Percentiles rank a stretch among this genome's conserved stretches.
Evolutionary conservation across 2,329 filamentous ascomycete species (phyloP).

Genomic region (Catunica adiposa): DNA sequence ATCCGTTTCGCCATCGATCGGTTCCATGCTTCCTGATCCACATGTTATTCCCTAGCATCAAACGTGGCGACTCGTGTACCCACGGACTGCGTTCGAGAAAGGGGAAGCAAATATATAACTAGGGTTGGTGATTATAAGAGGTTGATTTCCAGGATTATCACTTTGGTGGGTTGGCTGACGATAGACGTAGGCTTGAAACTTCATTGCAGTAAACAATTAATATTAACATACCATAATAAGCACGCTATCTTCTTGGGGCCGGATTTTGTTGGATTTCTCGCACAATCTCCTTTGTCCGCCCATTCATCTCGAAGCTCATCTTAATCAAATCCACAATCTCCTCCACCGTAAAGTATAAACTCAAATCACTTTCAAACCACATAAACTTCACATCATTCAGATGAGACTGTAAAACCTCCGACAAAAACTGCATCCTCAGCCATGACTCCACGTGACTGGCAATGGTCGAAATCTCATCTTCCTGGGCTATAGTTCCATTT

Average conservation of each 20-base stretch:
- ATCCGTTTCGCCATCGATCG: too few species aligned
- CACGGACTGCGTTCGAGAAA: background rate
- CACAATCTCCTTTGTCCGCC: conserved; percentile 39
- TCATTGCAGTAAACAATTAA: too few species aligned
- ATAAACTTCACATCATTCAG: conserved; percentile 45
- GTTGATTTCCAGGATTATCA: too few species aligned
- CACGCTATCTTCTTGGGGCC: conserved; percentile 20
- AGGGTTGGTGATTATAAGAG: background rate
- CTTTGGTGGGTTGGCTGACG: too few species aligned
- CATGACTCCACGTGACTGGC: conserved; percentile 45
- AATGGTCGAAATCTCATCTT: conserved; percentile 34
- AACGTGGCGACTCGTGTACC: background rate
- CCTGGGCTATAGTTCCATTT: conserved; percentile 16
- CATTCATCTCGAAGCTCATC: conserved; percentile 48
- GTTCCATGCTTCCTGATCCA: too few species aligned
- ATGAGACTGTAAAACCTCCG: conserved; percentile 49
- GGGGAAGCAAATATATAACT: background rate
- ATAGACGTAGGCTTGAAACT: background rate
- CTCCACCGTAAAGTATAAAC: conserved; percentile 42
- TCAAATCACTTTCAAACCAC: conserved; percentile 50
- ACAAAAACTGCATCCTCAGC: conserved; percentile 47
- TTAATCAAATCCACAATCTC: conserved; percentile 47
- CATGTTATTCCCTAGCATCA: background rate
- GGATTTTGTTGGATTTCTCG: conserved; percentile 39
- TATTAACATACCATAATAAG: too few species aligned